These are phyloP conservation scores for Rhizopogon vesiculosus DNA, from an alignment of 768 basidiomycete genomes.

Conservation along the genomic window DNA sequence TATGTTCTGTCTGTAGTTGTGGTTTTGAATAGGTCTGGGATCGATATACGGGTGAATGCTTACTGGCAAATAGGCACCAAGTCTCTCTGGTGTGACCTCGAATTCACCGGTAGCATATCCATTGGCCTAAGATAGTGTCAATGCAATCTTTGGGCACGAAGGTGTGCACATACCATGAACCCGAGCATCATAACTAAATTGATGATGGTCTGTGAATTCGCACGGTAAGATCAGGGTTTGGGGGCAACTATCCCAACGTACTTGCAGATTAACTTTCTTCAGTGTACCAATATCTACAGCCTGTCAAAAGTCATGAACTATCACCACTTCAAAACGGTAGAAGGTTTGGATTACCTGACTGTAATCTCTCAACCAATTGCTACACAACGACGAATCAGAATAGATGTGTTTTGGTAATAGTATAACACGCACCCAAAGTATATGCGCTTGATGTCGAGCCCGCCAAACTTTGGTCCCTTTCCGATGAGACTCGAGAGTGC, in stretches of 20 bases:
- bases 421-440: slow-evolving; percentile 63
- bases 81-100: slow-evolving; percentile 78
- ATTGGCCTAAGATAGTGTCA: slow-evolving; percentile 44
- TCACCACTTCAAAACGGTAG: background rate
- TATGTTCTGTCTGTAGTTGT: slow-evolving; percentile 64
- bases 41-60: slow-evolving; percentile 13
- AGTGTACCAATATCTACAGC: slow-evolving; percentile 81
- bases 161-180: slow-evolving; percentile 56
- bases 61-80: slow-evolving; percentile 83
- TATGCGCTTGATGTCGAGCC: slow-evolving; percentile 78
- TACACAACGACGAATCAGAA: slow-evolving; percentile 19
- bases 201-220: slow-evolving; percentile 61
- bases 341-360: slow-evolving; percentile 45
- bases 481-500: slow-evolving; percentile 51
- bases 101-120: slow-evolving; percentile 83
- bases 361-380: slow-evolving; percentile 89
- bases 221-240: background rate
- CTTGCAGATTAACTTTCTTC: slow-evolving; percentile 68
- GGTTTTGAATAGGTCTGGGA: background rate
- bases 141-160: background rate
- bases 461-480: slow-evolving; percentile 66
- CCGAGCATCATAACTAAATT: slow-evolving; percentile 89
- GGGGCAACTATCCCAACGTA: slow-evolving; percentile 21
- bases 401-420: background rate
- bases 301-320: slow-evolving; percentile 25